Evolutionary conservation across 1,284 basidiomycete species (phyloP).

Genomic region (Kalmanozyma brasiliensis): DNA sequence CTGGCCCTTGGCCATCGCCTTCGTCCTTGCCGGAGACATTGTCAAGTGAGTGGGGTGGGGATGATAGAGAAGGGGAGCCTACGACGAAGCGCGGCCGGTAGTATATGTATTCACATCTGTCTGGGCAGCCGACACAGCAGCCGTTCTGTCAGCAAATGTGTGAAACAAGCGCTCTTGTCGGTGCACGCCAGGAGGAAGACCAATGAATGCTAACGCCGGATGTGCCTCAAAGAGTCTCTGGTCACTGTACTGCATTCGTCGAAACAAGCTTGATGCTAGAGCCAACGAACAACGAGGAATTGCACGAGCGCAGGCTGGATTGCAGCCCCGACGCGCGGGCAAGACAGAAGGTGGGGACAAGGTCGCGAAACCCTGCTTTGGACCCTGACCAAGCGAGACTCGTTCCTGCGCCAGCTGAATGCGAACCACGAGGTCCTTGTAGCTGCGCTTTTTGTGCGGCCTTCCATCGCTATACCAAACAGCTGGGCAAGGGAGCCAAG

Average conservation of each 20-base stretch:
- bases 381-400: conserved; percentile 20
- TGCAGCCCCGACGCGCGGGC: conserved; percentile 13
- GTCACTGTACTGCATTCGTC: too few relatives aligned
- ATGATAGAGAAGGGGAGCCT: not conserved
- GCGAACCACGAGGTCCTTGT: not conserved
- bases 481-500: not conserved
- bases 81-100: not conserved
- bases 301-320: not conserved
- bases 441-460: not conserved
- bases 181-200: too few relatives aligned
- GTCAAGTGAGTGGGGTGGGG: not conserved
- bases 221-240: too few relatives aligned
- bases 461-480: conserved; percentile 5
- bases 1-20: conserved; percentile 8
- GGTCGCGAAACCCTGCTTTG: conserved; percentile 15
- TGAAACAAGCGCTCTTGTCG: too few relatives aligned
- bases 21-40: conserved; percentile 8
- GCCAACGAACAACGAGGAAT: not conserved
- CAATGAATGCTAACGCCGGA: too few relatives aligned
- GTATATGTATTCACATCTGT: not conserved
- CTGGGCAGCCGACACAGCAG: too few relatives aligned
- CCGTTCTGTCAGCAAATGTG: too few relatives aligned
- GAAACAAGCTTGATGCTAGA: too few relatives aligned
- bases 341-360: conserved; percentile 1
- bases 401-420: too few relatives aligned